A percentile compares a stretch with the other conserved stretches of the same genome.
phyloP scores from a whole-genome alignment of 148 eudicot species.

The Fagopyrum homotropicum region DNA sequence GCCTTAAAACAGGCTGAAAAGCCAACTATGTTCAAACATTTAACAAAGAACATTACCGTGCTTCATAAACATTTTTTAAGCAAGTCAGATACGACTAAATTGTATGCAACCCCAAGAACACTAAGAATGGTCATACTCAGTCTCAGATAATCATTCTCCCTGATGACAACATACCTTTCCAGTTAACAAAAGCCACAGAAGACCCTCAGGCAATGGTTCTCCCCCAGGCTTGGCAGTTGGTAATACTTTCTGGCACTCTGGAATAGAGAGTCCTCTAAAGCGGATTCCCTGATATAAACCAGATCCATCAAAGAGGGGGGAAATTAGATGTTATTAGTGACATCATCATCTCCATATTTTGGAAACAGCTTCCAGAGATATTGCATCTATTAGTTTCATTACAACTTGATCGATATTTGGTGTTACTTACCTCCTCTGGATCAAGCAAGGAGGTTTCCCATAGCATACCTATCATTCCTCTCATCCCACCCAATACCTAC shows the following conservation, averaged over 20 bases:
- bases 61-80: not conserved
- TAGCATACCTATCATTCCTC: constrained; percentile 93
- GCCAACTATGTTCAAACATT: not conserved
- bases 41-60: not conserved
- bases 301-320: constrained; percentile 10
- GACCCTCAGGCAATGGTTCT: constrained; percentile 98
- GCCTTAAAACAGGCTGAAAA: not conserved
- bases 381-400: not conserved
- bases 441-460: constrained; percentile 98
- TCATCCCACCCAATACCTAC: constrained; percentile 98
- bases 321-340: not conserved
- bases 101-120: not conserved
- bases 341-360: not conserved
- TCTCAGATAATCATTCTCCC: not conserved
- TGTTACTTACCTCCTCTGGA: constrained; percentile 72
- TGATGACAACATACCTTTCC: constrained; percentile 58
- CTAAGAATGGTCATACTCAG: not conserved
- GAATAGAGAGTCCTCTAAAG: constrained; percentile 83
- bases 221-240: constrained; percentile 88
- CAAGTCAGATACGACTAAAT: not conserved
- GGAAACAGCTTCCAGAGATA: no score
- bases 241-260: constrained; percentile 85
- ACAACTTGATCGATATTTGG: not conserved
- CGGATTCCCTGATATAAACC: constrained; percentile 65
- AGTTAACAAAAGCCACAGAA: constrained; percentile 92